Percentiles rank a stretch among this genome's conserved stretches.
phyloP scores from a whole-genome alignment of 148 eudicot genomes.

The Fallopia convolvulus region DNA sequence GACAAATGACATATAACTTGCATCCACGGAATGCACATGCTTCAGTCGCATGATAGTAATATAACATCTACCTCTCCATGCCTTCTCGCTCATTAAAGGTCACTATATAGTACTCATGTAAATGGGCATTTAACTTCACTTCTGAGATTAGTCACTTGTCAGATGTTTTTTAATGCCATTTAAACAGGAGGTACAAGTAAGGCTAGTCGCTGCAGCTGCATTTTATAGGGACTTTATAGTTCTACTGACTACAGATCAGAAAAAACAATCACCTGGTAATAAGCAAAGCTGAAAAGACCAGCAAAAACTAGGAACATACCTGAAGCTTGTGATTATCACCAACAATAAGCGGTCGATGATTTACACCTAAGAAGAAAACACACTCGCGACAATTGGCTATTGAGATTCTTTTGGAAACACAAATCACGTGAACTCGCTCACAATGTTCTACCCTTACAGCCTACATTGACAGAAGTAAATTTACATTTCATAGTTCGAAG shows the following conservation, averaged over 20 bases:
- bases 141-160: not conserved
- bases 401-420: slow-evolving; percentile 82
- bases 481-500: not conserved
- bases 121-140: not conserved
- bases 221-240: not conserved
- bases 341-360: slow-evolving; percentile 85
- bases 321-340: slow-evolving; percentile 99
- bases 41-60: not conserved
- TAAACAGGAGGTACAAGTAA: not conserved
- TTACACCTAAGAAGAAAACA: slow-evolving; percentile 83
- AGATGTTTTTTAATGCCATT: not conserved
- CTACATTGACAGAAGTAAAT: slow-evolving; percentile 24
- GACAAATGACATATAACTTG: not conserved
- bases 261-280: not conserved
- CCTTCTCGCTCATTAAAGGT: not conserved
- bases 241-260: not conserved
- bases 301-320: slow-evolving; percentile 30
- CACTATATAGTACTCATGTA: not conserved
- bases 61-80: not conserved
- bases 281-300: slow-evolving; percentile 7
- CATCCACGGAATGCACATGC: not conserved
- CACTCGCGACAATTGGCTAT: slow-evolving; percentile 99
- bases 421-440: slow-evolving; percentile 91
- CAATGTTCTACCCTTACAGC: slow-evolving; percentile 96
- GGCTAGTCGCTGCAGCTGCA: not conserved